Evolutionary conservation across 2,329 filamentous ascomycete species (phyloP).

Genomic region (Herpotrichia juniperi): DNA sequence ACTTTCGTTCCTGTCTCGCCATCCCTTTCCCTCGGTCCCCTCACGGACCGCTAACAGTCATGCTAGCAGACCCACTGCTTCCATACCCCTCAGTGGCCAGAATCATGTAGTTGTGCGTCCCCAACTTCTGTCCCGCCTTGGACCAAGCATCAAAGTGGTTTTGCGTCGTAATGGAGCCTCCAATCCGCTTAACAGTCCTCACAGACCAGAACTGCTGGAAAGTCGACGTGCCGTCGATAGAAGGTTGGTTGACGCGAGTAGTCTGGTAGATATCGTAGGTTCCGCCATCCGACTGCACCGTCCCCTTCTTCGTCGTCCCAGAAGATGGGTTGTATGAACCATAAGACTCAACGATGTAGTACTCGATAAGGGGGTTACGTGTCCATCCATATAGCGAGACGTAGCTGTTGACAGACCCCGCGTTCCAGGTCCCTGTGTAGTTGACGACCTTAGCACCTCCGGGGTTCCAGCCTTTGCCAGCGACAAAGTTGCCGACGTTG

Average conservation of each 20-base stretch:
- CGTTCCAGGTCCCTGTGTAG: conserved; percentile 56
- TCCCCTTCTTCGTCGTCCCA: conserved; percentile 56
- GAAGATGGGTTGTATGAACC: conserved; percentile 57
- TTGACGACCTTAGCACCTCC: conserved; percentile 56
- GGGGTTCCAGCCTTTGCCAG: conserved; percentile 65
- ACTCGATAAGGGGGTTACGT: conserved; percentile 60
- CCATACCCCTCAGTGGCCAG: conserved; percentile 61
- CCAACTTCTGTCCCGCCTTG: conserved; percentile 55
- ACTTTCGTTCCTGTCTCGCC: neutral
- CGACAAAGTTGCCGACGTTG: conserved; percentile 61
- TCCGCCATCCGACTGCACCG: conserved; percentile 58
- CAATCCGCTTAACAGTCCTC: conserved; percentile 53
- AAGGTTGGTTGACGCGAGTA: conserved; percentile 58
- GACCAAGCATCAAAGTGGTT: conserved; percentile 63
- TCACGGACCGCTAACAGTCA: conserved; percentile 47
- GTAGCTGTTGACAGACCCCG: conserved; percentile 57
- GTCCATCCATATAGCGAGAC: conserved; percentile 66
- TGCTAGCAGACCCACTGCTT: conserved; percentile 56
- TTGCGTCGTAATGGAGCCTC: conserved; percentile 57
- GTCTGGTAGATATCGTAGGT: conserved; percentile 60
- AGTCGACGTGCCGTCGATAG: conserved; percentile 60
- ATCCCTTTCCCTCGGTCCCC: neutral
- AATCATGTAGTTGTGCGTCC: conserved; percentile 60
- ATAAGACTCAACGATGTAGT: conserved; percentile 63
- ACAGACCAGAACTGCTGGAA: conserved; percentile 64